These are phyloP conservation scores for Pyricularia pennisetigena DNA, from an alignment of 2,329 filamentous ascomycete species.

Conservation along the genomic window DNA sequence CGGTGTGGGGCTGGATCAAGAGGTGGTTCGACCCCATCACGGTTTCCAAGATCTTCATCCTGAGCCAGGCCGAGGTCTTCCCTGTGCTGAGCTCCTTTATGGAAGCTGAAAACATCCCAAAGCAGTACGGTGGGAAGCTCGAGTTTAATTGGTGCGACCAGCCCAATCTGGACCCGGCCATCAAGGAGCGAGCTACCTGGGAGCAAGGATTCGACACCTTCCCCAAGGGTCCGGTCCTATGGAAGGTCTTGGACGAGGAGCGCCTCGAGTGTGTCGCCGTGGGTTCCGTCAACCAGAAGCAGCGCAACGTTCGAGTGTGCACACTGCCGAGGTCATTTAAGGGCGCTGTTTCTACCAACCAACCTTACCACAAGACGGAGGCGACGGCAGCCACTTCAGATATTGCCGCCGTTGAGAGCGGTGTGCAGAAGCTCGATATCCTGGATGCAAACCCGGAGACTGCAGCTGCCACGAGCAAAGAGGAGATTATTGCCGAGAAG, in stretches of 20 bases:
- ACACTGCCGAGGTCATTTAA: conserved; percentile 34
- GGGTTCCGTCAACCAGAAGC: conserved; percentile 34
- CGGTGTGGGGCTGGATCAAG: conserved; percentile 92
- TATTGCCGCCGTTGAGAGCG: conserved; percentile 3
- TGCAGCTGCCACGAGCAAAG: not conserved
- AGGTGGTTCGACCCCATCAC: conserved; percentile 93
- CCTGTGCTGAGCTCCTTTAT: conserved; percentile 74
- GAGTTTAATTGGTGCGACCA: conserved; percentile 73
- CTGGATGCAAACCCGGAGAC: conserved; percentile 3
- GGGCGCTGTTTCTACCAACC: conserved; percentile 11
- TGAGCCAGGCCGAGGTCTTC: conserved; percentile 62
- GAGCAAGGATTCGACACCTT: conserved; percentile 42
- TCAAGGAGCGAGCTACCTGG: conserved; percentile 40
- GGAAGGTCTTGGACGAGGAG: conserved; percentile 37
- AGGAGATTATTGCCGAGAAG: not conserved
- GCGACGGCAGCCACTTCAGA: conserved; percentile 4
- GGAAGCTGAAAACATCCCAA: conserved; percentile 73
- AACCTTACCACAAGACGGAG: conserved; percentile 4
- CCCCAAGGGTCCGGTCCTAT: conserved; percentile 46
- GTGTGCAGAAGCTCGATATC: conserved; percentile 14
- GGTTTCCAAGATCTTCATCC: conserved; percentile 91
- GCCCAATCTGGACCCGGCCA: conserved; percentile 59
- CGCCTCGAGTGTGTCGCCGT: conserved; percentile 42
- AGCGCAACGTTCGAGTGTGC: conserved; percentile 37
- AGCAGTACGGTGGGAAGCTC: conserved; percentile 78